Evolutionary conservation across 2,329 filamentous ascomycete genomes (phyloP), one percentile per base, ranked within the genome.

Genomic region (Fusarium subglutinans): DNA sequence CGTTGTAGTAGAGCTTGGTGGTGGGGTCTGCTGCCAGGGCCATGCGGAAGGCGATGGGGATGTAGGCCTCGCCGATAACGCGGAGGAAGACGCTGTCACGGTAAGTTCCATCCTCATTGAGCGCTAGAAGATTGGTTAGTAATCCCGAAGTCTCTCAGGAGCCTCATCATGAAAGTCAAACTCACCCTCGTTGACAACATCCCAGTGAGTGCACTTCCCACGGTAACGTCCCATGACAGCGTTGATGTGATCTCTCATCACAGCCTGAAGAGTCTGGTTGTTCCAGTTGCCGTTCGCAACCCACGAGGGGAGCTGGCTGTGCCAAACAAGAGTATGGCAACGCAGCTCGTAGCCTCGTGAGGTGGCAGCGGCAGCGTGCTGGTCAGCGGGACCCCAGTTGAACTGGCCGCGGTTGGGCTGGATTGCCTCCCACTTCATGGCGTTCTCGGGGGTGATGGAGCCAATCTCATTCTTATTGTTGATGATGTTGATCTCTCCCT

Each of bases 181-280:
- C 63, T 14, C 24, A 66, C 63, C 63, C 28, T 68, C 65, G 5
- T 68, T 68, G 28, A 68, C 65, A n/a, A 68, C 65, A 13, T 68
- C 65, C 65, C 65, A 68, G 38, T 68, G 65, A 11, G 65, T 68
- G 40, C 65, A 68, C 53, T 68, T 68, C 26, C 65, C 65, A n/a
- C 43, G 41, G 22, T 68, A 68, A 24, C 63, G 65, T 28, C 65
- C 65, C 65, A 68, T 53, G 10, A 68, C 65, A 5, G 63, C 45
- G 14, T 68, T 53, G 28, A 68, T 68, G 20, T 68, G 65, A 20
- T 68, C 53, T 18, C 38, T 51, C 65, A 68, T 68, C 7, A 68
- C 65, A 18, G 30, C 14, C 45, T 68, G 65, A 35, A 68, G 35
- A 22, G 65, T 68, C 28, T 68, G 65, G 35, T 68, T 68, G 28